phyloP scores from a whole-genome alignment of 2,329 filamentous ascomycete genomes.

The Aspergillus spinulosporus region DNA sequence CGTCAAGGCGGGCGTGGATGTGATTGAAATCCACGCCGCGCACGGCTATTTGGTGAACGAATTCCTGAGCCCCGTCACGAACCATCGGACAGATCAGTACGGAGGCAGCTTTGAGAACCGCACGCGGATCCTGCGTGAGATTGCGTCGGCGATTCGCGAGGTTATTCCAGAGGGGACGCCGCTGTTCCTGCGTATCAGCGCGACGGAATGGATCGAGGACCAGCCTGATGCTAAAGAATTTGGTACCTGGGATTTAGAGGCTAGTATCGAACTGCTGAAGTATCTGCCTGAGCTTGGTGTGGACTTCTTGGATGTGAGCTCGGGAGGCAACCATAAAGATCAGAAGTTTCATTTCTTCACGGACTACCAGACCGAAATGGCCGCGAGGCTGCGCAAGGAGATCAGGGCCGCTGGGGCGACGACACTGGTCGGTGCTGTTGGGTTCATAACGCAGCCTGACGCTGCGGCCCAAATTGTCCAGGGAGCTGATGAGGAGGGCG shows the following conservation, averaged over 20 bases:
- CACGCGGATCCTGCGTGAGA: slow-evolving; percentile 55
- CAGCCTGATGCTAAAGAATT: slow-evolving; percentile 21
- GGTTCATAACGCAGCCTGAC: slow-evolving; percentile 55
- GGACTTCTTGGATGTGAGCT: slow-evolving; percentile 49
- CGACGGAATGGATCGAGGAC: slow-evolving; percentile 22
- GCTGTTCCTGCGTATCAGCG: slow-evolving; percentile 8
- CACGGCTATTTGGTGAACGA: slow-evolving; percentile 54
- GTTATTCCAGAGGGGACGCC: slow-evolving; percentile 4
- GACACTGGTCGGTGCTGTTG: slow-evolving; percentile 55
- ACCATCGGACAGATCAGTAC: slow-evolving; percentile 49
- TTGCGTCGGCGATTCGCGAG: slow-evolving; percentile 41
- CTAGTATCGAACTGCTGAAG: slow-evolving; percentile 43
- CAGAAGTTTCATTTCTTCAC: slow-evolving; percentile 48
- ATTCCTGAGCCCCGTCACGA: slow-evolving; percentile 48
- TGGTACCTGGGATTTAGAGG: slow-evolving; percentile 44
- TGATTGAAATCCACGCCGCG: slow-evolving; percentile 48
- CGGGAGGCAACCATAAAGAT: slow-evolving; percentile 46
- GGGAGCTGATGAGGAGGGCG: slow-evolving; percentile 26
- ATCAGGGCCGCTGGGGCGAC: slow-evolving; percentile 39
- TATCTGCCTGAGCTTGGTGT: slow-evolving; percentile 44
- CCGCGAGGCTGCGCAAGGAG: slow-evolving; percentile 45
- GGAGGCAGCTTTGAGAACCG: slow-evolving; percentile 51
- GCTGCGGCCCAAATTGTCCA: slow-evolving; percentile 52
- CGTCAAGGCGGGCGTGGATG: slow-evolving; percentile 54
- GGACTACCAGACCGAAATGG: slow-evolving; percentile 55